Evolutionary conservation across 352 stramenopile genomes (phyloP).

Genomic region (Bremia lactucae): DNA sequence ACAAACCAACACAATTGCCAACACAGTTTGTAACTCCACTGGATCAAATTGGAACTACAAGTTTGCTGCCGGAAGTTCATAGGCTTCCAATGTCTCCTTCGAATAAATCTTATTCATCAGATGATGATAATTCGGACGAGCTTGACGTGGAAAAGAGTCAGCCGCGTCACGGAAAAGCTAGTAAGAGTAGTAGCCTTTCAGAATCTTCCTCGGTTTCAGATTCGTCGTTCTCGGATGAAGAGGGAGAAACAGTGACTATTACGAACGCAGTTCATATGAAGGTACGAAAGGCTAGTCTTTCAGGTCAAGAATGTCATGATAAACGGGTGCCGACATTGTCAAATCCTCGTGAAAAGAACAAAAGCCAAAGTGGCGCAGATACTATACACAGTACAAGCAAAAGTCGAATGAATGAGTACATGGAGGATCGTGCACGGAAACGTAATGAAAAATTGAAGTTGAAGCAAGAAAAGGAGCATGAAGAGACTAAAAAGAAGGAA

Average conservation of each 20-base stretch:
- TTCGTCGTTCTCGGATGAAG: conserved; percentile 16
- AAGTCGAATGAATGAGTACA: conserved; percentile 85
- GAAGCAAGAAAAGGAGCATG: conserved; percentile 58
- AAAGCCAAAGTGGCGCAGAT: conserved; percentile 26
- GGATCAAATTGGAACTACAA: neutral
- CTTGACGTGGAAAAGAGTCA: conserved; percentile 12
- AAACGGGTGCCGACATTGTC: conserved; percentile 24
- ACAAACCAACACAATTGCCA: conserved; percentile 11
- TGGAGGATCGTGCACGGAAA: conserved; percentile 71
- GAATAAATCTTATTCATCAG: conserved; percentile 17
- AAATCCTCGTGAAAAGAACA: conserved; percentile 32
- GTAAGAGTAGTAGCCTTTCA: conserved; percentile 11
- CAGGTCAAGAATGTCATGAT: conserved; percentile 8
- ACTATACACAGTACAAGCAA: conserved; percentile 31
- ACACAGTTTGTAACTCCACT: conserved; percentile 8
- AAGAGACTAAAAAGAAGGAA: conserved; percentile 67
- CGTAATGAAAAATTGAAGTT: conserved; percentile 70
- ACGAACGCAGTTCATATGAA: conserved; percentile 20
- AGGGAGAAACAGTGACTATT: conserved; percentile 4
- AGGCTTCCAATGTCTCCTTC: conserved; percentile 8
- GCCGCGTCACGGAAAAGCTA: conserved; percentile 5
- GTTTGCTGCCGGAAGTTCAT: conserved; percentile 1
- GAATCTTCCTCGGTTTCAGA: conserved; percentile 22
- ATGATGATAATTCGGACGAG: conserved; percentile 23
- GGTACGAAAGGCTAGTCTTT: conserved; percentile 16